phyloP scores from a whole-genome alignment of 441 rosid species.

The Adansonia rubrostipa region DNA sequence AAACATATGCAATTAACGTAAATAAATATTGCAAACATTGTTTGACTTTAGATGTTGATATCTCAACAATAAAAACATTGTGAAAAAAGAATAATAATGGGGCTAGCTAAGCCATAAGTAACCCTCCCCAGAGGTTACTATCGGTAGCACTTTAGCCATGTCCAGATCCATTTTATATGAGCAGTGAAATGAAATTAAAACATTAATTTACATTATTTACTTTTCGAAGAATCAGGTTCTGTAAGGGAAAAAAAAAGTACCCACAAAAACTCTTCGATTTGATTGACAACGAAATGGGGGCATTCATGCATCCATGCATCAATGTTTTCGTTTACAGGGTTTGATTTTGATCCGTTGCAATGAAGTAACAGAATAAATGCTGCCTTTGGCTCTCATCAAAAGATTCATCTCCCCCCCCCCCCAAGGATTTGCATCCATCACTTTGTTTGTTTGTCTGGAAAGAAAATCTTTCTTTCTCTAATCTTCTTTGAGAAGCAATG shows the following conservation, averaged over 20 bases:
- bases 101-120: not conserved
- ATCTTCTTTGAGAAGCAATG: constrained; percentile 16
- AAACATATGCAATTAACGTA: constrained; percentile 1
- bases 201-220: not conserved
- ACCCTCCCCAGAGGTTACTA: not conserved
- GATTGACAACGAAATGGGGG: constrained; percentile 1
- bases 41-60: constrained; percentile 38
- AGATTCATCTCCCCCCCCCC: no score
- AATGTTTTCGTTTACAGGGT: not conserved
- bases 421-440: not conserved
- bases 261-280: not conserved
- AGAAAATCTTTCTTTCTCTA: not conserved
- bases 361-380: constrained; percentile 26
- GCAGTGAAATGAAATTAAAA: not conserved
- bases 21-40: not conserved
- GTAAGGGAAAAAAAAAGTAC: not conserved
- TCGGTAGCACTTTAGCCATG: not conserved
- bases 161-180: not conserved
- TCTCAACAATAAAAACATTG: not conserved
- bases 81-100: not conserved
- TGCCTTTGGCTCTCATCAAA: no score
- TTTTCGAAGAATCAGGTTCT: constrained; percentile 17
- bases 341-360: not conserved
- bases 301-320: not conserved
- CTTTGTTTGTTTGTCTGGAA: not conserved